A percentile compares a stretch with the other conserved stretches of the same genome.
These are phyloP conservation scores for Schizosaccharomyces versatilis DNA, from an alignment of 1,139 yeast genomes.

Conservation along the genomic window DNA sequence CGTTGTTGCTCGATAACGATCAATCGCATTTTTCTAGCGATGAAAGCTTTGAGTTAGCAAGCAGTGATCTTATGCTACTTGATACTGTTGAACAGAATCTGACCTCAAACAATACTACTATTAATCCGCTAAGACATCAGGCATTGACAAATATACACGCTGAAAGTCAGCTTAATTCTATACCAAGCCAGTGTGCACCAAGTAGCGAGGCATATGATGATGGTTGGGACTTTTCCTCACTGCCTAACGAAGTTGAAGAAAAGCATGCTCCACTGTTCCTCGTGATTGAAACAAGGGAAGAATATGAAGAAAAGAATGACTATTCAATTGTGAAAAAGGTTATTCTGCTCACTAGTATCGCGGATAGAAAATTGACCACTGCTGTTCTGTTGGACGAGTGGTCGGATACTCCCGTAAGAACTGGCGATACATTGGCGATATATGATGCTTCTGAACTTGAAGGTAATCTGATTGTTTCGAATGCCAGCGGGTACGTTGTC, in stretches of 20 bases:
- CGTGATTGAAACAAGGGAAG: neutral
- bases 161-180: neutral
- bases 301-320: neutral
- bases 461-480: conserved; percentile 27
- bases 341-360: neutral
- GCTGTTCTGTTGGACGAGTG: neutral
- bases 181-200: neutral
- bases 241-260: too few species aligned
- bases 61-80: neutral
- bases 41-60: neutral
- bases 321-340: neutral
- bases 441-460: neutral
- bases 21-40: neutral
- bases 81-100: neutral
- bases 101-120: neutral
- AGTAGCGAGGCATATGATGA: neutral
- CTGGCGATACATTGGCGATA: neutral
- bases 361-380: neutral
- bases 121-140: neutral
- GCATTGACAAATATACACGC: neutral
- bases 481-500: conserved; percentile 38
- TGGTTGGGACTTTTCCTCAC: too few species aligned
- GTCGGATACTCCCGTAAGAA: neutral
- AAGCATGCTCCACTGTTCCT: neutral
- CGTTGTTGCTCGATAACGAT: too few species aligned